phyloP scores from a whole-genome alignment of 2,329 filamentous ascomycete genomes.

The Pseudogymnoascus verrucosus region DNA sequence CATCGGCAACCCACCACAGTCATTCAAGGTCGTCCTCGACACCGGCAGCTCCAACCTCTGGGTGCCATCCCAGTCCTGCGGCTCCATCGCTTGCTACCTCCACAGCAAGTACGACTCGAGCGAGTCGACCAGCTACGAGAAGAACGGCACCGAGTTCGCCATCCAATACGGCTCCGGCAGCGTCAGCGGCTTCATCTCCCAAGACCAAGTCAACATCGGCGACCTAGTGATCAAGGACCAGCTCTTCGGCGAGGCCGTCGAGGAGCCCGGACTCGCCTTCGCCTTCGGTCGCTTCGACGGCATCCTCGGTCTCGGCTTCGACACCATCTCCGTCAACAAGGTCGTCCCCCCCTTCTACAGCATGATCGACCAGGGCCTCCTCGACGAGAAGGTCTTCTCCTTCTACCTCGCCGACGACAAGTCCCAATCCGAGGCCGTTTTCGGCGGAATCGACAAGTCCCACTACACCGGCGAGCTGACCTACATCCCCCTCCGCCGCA shows the following conservation, averaged over 20 bases:
- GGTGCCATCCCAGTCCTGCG: slow-evolving; percentile 86
- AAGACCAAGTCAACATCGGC: slow-evolving; percentile 79
- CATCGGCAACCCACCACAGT: slow-evolving; percentile 84
- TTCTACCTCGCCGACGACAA: slow-evolving; percentile 86
- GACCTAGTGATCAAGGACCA: slow-evolving; percentile 83
- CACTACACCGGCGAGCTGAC: slow-evolving; percentile 80
- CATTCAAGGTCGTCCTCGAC: slow-evolving; percentile 97
- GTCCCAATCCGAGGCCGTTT: slow-evolving; percentile 76
- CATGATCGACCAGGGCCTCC: slow-evolving; percentile 79
- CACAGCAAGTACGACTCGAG: slow-evolving; percentile 95
- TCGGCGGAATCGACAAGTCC: slow-evolving; percentile 77
- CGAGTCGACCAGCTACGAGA: slow-evolving; percentile 81
- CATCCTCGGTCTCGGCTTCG: slow-evolving; percentile 88
- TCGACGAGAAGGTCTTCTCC: slow-evolving; percentile 89
- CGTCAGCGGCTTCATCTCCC: slow-evolving; percentile 86
- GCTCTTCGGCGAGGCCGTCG: slow-evolving; percentile 93
- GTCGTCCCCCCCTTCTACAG: slow-evolving; percentile 96
- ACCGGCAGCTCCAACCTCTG: slow-evolving; percentile 98
- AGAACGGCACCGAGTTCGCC: slow-evolving; percentile 86
- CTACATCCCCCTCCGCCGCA: slow-evolving; percentile 90
- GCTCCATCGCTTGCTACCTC: slow-evolving; percentile 95
- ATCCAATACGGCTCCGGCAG: slow-evolving; percentile 94
- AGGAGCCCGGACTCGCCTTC: slow-evolving; percentile 92
- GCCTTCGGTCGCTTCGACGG: slow-evolving; percentile 97
- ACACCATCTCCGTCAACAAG: slow-evolving; percentile 93